A percentile compares a stretch with the other conserved stretches of the same genome.
phyloP scores from a whole-genome alignment of 495 filamentous ascomycete species.

The Trichocladium uniseriatum region DNA sequence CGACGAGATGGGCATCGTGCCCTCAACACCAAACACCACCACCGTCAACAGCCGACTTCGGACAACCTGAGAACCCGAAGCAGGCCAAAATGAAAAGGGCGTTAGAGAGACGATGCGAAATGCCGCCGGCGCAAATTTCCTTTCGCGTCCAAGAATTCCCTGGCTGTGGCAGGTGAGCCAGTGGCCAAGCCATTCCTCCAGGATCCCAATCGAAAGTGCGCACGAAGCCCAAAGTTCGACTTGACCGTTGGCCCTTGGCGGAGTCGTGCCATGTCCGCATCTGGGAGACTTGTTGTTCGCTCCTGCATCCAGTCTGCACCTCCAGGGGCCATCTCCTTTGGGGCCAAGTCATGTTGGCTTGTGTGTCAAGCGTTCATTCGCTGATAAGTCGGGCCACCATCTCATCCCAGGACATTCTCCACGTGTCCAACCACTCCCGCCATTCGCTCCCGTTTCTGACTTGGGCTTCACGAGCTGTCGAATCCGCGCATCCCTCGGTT shows the following conservation, averaged over 20 bases:
- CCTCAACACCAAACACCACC: too few species aligned
- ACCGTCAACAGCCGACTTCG: too few species aligned
- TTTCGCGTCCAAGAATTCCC: slow-evolving; percentile 7
- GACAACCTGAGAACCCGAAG: too few species aligned
- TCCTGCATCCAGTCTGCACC: slow-evolving; percentile 13
- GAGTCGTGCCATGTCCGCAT: slow-evolving; percentile 11
- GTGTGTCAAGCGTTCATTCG: slow-evolving; percentile 31
- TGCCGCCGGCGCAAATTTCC: too few species aligned
- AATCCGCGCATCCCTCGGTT: neutral
- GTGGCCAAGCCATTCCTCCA: slow-evolving; percentile 1
- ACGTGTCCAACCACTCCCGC: slow-evolving; percentile 7
- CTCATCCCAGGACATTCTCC: slow-evolving; percentile 7
- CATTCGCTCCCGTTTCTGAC: slow-evolving; percentile 8
- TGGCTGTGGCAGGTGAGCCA: neutral
- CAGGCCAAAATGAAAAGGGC: too few species aligned
- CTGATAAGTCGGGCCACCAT: slow-evolving; percentile 15
- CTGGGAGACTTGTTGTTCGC: slow-evolving; percentile 14
- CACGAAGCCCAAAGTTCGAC: slow-evolving; percentile 2
- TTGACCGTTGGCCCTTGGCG: slow-evolving; percentile 8
- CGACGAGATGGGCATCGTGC: neutral
- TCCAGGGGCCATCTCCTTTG: neutral
- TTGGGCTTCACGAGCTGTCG: neutral
- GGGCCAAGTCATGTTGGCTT: slow-evolving; percentile 20
- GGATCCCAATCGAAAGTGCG: slow-evolving; percentile 8
- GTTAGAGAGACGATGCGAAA: too few species aligned